Conservation (phyloP, 2,329 filamentous ascomycete genomes). For the Pyrenophora seminiperda region DNA sequence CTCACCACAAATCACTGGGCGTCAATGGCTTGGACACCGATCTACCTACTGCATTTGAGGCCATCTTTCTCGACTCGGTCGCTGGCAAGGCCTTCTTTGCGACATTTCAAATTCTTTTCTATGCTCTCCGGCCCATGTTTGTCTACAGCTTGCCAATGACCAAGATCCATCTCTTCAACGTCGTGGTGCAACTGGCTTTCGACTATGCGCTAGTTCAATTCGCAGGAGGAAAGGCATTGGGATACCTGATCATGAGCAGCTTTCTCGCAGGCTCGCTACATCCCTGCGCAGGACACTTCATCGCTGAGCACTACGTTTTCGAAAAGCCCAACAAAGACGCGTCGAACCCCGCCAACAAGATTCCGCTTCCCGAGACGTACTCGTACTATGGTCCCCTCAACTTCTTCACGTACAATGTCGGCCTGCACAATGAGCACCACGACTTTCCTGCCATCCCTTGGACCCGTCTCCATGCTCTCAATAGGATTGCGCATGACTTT, state of each 20-base stretch:
- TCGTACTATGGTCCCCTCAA: conserved; percentile 96
- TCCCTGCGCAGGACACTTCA: conserved; percentile 95
- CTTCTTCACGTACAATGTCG: conserved; percentile 93
- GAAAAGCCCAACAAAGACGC: conserved; percentile 58
- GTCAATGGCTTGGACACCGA: conserved; percentile 96
- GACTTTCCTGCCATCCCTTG: conserved; percentile 97
- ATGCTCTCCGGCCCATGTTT: conserved; percentile 93
- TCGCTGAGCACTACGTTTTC: conserved; percentile 81
- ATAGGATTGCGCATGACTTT: conserved; percentile 84
- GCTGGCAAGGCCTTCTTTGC: conserved; percentile 98
- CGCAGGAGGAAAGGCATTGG: conserved; percentile 68
- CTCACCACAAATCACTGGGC: conserved; percentile 97
- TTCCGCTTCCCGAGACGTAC: conserved; percentile 84
- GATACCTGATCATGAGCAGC: conserved; percentile 85
- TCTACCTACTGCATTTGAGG: conserved; percentile 88
- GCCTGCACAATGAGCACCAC: conserved; percentile 97
- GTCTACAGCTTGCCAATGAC: conserved; percentile 90
- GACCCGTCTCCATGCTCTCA: conserved; percentile 79
- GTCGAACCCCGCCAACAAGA: conserved; percentile 57
- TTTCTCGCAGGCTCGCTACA: conserved; percentile 94
- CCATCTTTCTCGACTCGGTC: conserved; percentile 90
- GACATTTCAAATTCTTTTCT: conserved; percentile 99
- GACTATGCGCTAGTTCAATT: conserved; percentile 70
- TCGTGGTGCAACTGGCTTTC: conserved; percentile 76
- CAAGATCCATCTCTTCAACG: conserved; percentile 80